A percentile compares a stretch with the other conserved stretches of the same genome.
These are phyloP conservation scores for Tetragonia tetragonoides DNA, from an alignment of 148 eudicot genomes.

Conservation along the genomic window DNA sequence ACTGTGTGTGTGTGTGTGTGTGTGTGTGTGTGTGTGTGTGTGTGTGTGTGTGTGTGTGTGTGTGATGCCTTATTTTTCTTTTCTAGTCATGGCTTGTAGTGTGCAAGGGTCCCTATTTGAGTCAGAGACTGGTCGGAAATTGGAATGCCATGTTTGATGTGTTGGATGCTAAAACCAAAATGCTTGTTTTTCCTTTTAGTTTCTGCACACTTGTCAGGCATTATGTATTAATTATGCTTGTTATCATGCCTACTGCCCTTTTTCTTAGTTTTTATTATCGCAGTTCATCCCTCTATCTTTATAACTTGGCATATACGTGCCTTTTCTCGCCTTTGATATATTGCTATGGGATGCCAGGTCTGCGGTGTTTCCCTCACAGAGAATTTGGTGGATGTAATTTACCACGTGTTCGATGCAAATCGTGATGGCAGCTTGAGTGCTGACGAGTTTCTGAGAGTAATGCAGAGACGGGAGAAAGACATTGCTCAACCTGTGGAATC, in stretches of 20 bases:
- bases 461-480: constrained; percentile 52
- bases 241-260: too few relatives aligned
- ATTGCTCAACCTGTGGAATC: constrained; percentile 41
- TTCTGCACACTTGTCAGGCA: too few relatives aligned
- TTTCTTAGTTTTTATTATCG: too few relatives aligned
- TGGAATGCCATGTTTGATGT: too few relatives aligned
- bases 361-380: constrained; percentile 51
- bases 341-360: constrained; percentile 33
- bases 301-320: too few relatives aligned
- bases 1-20: background rate
- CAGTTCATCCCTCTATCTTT: too few relatives aligned
- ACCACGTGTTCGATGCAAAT: constrained; percentile 61
- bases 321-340: background rate
- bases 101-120: too few relatives aligned
- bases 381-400: constrained; percentile 49
- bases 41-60: background rate
- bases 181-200: too few relatives aligned
- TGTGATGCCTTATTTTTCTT: background rate
- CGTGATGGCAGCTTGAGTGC: constrained; percentile 51
- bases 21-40: background rate
- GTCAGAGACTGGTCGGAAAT: too few relatives aligned
- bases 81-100: too few relatives aligned
- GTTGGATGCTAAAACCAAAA: too few relatives aligned
- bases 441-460: constrained; percentile 51
- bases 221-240: too few relatives aligned